A percentile compares a stretch with the other conserved stretches of the same genome.
Evolutionary conservation across 2,329 filamentous ascomycete genomes (phyloP).

Genomic region (Colletotrichum sp.): DNA sequence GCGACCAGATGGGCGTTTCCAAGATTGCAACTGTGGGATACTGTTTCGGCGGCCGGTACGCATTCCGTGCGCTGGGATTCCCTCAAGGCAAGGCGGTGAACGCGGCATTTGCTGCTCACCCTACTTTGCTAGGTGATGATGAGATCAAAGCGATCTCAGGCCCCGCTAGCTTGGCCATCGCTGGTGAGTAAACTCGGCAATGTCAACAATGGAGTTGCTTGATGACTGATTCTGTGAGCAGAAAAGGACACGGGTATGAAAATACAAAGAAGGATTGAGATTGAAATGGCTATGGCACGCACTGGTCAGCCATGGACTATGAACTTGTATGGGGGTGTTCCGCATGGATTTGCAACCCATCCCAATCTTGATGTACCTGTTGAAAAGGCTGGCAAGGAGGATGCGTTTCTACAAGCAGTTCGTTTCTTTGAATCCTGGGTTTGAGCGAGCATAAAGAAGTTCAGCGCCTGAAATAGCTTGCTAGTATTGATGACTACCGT

Average conservation of each 20-base stretch:
- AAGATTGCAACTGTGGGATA: slow-evolving; percentile 65
- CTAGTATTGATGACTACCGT: accelerated
- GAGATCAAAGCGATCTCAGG: slow-evolving; percentile 63
- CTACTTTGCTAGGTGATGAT: slow-evolving; percentile 61
- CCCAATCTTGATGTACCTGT: slow-evolving; percentile 56
- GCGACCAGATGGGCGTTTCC: slow-evolving; percentile 49
- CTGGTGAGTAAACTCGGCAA: slow-evolving; percentile 44
- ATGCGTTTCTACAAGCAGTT: slow-evolving; percentile 78
- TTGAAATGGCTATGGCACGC: neutral
- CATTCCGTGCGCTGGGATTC: slow-evolving; percentile 52
- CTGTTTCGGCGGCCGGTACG: slow-evolving; percentile 69
- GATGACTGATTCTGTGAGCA: slow-evolving; percentile 24
- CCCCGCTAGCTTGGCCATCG: slow-evolving; percentile 67
- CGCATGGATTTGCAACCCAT: slow-evolving; percentile 77
- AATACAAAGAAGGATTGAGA: slow-evolving; percentile 48
- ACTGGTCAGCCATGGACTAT: slow-evolving; percentile 4
- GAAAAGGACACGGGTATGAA: slow-evolving; percentile 67
- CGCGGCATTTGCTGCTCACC: slow-evolving; percentile 68
- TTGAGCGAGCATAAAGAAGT: neutral
- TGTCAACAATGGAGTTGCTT: neutral
- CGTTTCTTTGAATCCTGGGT: slow-evolving; percentile 71
- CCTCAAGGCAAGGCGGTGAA: slow-evolving; percentile 55
- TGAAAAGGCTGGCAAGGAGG: slow-evolving; percentile 76
- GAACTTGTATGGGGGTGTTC: slow-evolving; percentile 66
- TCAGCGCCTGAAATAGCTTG: neutral